Conservation (phyloP, 2,329 filamentous ascomycete genomes). For the Leptographium lundbergii region DNA sequence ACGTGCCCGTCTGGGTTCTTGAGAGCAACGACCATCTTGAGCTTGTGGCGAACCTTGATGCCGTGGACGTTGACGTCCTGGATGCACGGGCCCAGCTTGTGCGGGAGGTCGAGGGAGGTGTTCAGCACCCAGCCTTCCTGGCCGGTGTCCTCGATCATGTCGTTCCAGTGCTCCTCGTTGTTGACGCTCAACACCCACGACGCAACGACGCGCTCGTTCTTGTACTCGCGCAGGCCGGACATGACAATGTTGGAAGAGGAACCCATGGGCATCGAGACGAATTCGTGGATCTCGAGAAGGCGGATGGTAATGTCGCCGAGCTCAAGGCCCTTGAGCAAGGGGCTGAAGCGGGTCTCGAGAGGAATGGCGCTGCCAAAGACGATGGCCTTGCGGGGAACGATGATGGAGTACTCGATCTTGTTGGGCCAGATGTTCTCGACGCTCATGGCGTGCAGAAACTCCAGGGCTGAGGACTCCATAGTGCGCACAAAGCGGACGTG, state of each 20-base stretch:
- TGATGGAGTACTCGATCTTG: slow-evolving; percentile 92
- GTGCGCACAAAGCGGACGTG: slow-evolving; percentile 68
- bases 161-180: slow-evolving; percentile 52
- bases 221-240: slow-evolving; percentile 42
- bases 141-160: slow-evolving; percentile 54
- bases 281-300: slow-evolving; percentile 67
- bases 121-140: slow-evolving; percentile 53
- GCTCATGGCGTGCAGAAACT: slow-evolving; percentile 78
- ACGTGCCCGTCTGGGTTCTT: slow-evolving; percentile 92
- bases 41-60: slow-evolving; percentile 86
- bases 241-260: slow-evolving; percentile 31
- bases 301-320: slow-evolving; percentile 74
- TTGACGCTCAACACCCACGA: slow-evolving; percentile 43
- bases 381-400: slow-evolving; percentile 85
- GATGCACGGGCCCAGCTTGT: slow-evolving; percentile 67
- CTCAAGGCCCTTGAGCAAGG: slow-evolving; percentile 75
- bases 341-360: slow-evolving; percentile 76
- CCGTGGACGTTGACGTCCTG: slow-evolving; percentile 82
- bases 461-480: slow-evolving; percentile 60
- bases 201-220: slow-evolving; percentile 50
- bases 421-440: slow-evolving; percentile 97
- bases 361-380: slow-evolving; percentile 82
- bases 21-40: slow-evolving; percentile 81
- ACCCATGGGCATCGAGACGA: slow-evolving; percentile 21
- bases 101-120: slow-evolving; percentile 59